Conservation (phyloP, 139 green algal genomes). For the Auxenochlorella pyrenoidosa region DNA sequence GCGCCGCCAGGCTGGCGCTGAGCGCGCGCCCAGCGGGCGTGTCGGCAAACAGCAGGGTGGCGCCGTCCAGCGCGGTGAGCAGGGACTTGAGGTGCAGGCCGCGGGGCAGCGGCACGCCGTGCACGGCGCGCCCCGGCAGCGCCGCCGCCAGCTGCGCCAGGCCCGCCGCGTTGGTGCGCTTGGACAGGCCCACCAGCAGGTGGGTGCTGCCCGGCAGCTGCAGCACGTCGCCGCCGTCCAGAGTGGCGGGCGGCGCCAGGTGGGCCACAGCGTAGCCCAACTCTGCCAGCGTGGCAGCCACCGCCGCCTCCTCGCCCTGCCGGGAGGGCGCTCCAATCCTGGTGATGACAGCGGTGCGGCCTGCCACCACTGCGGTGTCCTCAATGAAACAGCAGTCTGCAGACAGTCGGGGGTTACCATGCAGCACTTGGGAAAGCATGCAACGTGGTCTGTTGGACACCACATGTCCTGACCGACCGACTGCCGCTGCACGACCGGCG, state of each 20-base stretch:
- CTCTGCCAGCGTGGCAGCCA: neutral
- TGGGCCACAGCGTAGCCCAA: neutral
- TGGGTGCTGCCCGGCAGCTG: neutral
- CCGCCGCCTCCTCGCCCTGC: conserved; percentile 15
- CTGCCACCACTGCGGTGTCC: conserved; percentile 21
- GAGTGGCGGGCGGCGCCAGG: conserved; percentile 3
- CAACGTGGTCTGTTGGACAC: too few species aligned
- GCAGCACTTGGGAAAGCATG: too few species aligned
- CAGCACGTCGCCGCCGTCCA: conserved; percentile 25
- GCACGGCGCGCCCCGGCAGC: conserved; percentile 2
- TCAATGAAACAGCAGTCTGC: conserved; percentile 30
- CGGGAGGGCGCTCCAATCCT: neutral
- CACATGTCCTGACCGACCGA: too few species aligned
- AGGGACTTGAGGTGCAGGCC: conserved; percentile 7
- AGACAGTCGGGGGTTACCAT: neutral
- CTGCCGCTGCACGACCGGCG: too few species aligned
- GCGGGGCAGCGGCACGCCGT: neutral
- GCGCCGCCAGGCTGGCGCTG: neutral
- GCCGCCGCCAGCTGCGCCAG: conserved; percentile 5
- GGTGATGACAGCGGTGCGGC: neutral
- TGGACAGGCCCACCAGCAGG: conserved; percentile 17
- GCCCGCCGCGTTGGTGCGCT: conserved; percentile 6
- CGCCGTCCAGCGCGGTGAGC: neutral
- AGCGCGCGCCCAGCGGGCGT: neutral
- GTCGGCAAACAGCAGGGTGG: conserved; percentile 20